Evolutionary conservation across 2,329 filamentous ascomycete genomes (phyloP), one percentile per base, ranked within the genome.

Genomic region (Myotisia sp.): DNA sequence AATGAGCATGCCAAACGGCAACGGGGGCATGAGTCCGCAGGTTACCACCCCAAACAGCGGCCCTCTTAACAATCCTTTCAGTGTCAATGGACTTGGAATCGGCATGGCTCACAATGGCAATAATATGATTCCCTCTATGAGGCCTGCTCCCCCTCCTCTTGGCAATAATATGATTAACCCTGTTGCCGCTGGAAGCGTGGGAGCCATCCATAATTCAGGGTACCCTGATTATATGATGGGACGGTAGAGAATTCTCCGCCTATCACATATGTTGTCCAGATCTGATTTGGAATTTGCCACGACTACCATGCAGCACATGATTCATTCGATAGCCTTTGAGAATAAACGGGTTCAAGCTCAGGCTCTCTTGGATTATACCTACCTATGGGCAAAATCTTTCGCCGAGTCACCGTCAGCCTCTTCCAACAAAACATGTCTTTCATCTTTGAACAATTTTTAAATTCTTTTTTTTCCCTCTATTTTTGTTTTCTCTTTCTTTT

Each of bases 141-240:
- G 35, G 8, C 33, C 36, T 5, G 30, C 39, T 13, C 22, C 42
- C 9, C n/a, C n/a, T n/a, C n/a, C n/a, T n/a, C n/a, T 41, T 3
- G 26, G 39, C 14, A 20, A 28, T 14, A 21, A 30, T 3, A 29
- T 35, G 6, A 26, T 34, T 26, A 34, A 26, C 9, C 34, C 36
- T 26, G 22, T 31, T n/a, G 29, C 40, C 29, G 28, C 31, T 7
- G 38, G 37, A 3, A 43, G 31, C 29, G 31, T 40, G 17, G 28
- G 35, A 13, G 32, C 30, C 31, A 32, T 44, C 36, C 42, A 43
- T 23, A 39, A 48, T 6, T 23, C 31, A 12, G 30, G 30, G 39
- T 64, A 60, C 47, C 58, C 59, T 38, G 61, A 63, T 46, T 63
- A 63, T 49, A 63, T 64, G 61, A 59, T 63, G 53, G 61, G 61